phyloP scores from a whole-genome alignment of 75 land plant genomes.

The Sequoia sempervirens region DNA sequence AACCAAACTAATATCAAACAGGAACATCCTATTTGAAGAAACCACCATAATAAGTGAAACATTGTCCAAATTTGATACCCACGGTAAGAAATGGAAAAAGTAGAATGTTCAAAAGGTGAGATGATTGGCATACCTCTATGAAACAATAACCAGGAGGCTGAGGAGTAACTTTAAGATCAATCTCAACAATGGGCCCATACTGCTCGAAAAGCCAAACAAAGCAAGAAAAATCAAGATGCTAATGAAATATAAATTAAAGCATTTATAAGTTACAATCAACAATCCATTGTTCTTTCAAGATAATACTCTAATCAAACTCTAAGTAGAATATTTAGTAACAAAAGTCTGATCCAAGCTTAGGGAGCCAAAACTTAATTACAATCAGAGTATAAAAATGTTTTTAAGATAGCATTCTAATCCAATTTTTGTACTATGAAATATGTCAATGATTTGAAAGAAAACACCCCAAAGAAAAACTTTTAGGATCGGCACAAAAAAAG shows the following conservation, averaged over 20 bases:
- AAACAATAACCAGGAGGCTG: slow-evolving; percentile 86
- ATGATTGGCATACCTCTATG: slow-evolving; percentile 36
- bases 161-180: slow-evolving; percentile 80
- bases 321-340: background rate
- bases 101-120: background rate
- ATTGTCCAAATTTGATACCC: background rate
- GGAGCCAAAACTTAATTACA: background rate
- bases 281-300: background rate
- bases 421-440: background rate
- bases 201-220: slow-evolving; percentile 12
- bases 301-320: background rate
- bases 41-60: background rate
- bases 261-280: background rate
- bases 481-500: background rate
- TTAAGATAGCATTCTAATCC: background rate
- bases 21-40: background rate
- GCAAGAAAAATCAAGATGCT: background rate
- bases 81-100: background rate
- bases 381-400: background rate
- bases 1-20: no score
- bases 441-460: background rate
- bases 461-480: background rate
- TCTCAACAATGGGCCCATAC: slow-evolving; percentile 71
- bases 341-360: background rate
- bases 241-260: background rate